These are phyloP conservation scores for Clonostachys chloroleuca DNA, from an alignment of 2,329 filamentous ascomycete species.

Conservation along the genomic window DNA sequence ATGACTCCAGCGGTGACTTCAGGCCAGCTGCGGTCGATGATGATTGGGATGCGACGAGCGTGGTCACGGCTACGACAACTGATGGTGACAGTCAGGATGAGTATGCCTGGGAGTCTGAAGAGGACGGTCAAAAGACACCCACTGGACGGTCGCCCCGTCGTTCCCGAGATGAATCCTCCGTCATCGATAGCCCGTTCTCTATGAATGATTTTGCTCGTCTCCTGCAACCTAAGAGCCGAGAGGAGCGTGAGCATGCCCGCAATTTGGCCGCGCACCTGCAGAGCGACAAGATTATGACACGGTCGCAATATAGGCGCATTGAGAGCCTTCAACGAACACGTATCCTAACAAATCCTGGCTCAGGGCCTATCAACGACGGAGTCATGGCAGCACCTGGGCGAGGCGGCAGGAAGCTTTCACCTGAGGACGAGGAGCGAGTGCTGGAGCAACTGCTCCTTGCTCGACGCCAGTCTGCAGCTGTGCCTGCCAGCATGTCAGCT, in stretches of 20 bases:
- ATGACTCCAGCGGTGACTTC: slow-evolving; percentile 80
- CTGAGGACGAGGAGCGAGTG: slow-evolving; percentile 55
- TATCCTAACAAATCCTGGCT: slow-evolving; percentile 38
- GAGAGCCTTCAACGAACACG: slow-evolving; percentile 66
- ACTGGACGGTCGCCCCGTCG: slow-evolving; percentile 56
- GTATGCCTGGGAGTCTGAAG: slow-evolving; percentile 39
- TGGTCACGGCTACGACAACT: slow-evolving; percentile 56
- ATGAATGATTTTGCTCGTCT: slow-evolving; percentile 70
- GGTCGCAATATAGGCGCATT: slow-evolving; percentile 68
- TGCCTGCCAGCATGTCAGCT: slow-evolving; percentile 10
- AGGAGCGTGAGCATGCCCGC: slow-evolving; percentile 76
- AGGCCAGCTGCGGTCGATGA: slow-evolving; percentile 47
- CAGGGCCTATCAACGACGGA: neutral
- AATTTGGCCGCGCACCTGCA: slow-evolving; percentile 76
- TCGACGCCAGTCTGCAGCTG: slow-evolving; percentile 26
- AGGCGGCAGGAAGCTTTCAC: slow-evolving; percentile 34
- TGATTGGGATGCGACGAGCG: slow-evolving; percentile 73
- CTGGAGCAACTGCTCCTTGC: slow-evolving; percentile 57
- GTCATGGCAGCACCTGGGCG: slow-evolving; percentile 6
- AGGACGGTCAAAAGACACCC: slow-evolving; percentile 62
- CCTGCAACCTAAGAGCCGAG: slow-evolving; percentile 72
- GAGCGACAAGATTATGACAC: slow-evolving; percentile 70
- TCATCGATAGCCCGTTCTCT: slow-evolving; percentile 59
- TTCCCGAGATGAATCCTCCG: slow-evolving; percentile 50
- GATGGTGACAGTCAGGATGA: slow-evolving; percentile 33